Conservation (phyloP, 208 protist genomes). For the Angomonas ambiguus region DNA sequence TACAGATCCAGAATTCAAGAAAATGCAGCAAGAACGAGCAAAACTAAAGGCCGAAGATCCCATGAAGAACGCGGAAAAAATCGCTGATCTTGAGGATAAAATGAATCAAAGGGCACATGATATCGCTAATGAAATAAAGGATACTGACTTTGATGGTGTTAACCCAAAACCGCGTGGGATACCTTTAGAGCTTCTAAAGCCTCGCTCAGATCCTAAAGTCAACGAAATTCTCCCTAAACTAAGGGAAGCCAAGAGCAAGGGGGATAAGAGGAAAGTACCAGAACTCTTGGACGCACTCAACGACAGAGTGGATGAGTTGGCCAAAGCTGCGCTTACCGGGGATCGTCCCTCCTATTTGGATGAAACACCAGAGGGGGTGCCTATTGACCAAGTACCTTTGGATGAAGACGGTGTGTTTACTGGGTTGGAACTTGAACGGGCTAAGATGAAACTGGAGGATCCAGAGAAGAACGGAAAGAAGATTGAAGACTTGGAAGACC, state of each 20-base stretch:
- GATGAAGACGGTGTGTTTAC: constrained; percentile 13
- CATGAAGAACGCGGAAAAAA: constrained; percentile 5
- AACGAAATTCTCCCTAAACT: constrained; percentile 21
- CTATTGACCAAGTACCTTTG: constrained; percentile 23
- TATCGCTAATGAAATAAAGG: constrained; percentile 14
- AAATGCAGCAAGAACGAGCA: constrained; percentile 22
- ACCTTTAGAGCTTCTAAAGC: constrained; percentile 18
- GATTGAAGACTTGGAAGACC: constrained; percentile 21
- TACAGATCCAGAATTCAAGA: constrained; percentile 19
- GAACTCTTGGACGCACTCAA: constrained; percentile 22
- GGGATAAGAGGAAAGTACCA: constrained; percentile 14
- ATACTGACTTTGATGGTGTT: constrained; percentile 22
- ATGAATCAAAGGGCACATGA: constrained; percentile 24
- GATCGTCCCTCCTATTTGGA: constrained; percentile 29
- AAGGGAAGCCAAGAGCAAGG: constrained; percentile 12
- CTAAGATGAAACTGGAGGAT: constrained; percentile 20
- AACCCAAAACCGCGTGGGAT: constrained; percentile 27
- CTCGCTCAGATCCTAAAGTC: constrained; percentile 23
- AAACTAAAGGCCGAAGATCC: constrained; percentile 25
- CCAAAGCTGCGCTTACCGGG: constrained; percentile 13
- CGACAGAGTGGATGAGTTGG: constrained; percentile 17
- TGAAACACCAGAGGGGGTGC: constrained; percentile 14
- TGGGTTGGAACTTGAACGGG: constrained; percentile 25
- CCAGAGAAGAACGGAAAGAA: constrained; percentile 18
- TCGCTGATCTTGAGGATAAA: constrained; percentile 21